Evolutionary conservation across 768 basidiomycete species (phyloP), one percentile per base, ranked within the genome.

Genomic region (Clitopilus passeckerianus): DNA sequence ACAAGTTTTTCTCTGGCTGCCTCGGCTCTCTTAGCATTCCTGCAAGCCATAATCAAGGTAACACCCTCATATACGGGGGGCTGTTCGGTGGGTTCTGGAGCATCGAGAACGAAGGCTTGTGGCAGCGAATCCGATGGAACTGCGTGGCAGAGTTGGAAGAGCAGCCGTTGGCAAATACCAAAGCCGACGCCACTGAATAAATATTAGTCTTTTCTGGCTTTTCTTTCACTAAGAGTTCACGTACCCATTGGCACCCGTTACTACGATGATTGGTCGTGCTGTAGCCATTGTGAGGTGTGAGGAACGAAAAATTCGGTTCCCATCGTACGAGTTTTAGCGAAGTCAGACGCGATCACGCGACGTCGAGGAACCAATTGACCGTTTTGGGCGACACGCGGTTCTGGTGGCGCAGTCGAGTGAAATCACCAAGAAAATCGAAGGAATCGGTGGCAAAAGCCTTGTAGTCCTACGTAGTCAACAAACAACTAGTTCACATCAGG

Each of bases 41-140:
- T 80, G 68, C 93, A 94, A 0, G 91, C 93, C 80, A 95, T 78
- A 61, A 95, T 83, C 23, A 95, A 74, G 0, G 88, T 92, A 53
- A 92, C 65, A 6, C 86, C 86, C 16, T 79, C 75, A 41, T 58
- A 54, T 14, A 60, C 52, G 12, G 20, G 43, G 0, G 30, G n/a
- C 20, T 33, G 6, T 15, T 24, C 46, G 30, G 52, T n/a, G 20
- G 58, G 35, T 10, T 58, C 27, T 18, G 46, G 58, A 44, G 69
- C 68, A 41, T 41, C 37, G 5, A 41, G 37, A 41, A 50, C 46
- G 62, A 77, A 77, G 18, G 71, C 71, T 60, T 79, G 76, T 1
- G 84, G 83, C 20, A 70, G 67, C 1, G 81, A 78, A 64, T 90
- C 86, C 12, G 78, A 72, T 5, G 83, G 82, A 59, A 67, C 67